Percentiles rank a stretch among this genome's conserved stretches.
Evolutionary conservation across 1,139 yeast genomes (phyloP).

Genomic region (Arxiozyma slooffiae): DNA sequence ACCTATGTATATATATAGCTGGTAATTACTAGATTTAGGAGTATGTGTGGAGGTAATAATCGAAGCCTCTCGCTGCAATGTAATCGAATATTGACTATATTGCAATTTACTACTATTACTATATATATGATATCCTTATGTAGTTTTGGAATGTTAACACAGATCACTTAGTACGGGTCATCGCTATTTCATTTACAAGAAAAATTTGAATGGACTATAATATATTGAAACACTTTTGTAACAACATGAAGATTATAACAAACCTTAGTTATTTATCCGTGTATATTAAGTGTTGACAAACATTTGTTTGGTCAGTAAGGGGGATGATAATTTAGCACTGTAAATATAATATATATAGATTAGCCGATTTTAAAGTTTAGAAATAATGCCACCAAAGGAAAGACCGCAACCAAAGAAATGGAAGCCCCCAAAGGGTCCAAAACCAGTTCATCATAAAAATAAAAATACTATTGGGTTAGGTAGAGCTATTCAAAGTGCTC

Average conservation of each 20-base stretch:
- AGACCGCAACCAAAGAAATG: slow-evolving; percentile 38
- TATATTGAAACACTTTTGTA: no score
- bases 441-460: slow-evolving; percentile 74
- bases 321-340: background rate
- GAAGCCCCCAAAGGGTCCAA: slow-evolving; percentile 83
- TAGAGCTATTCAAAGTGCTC: slow-evolving; percentile 67
- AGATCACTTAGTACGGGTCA: slow-evolving; percentile 4
- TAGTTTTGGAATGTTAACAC: no score
- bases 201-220: slow-evolving; percentile 2
- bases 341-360: background rate
- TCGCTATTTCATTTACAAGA: slow-evolving; percentile 1
- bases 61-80: no score
- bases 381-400: slow-evolving; percentile 36
- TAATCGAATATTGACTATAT: no score
- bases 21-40: no score
- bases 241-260: no score
- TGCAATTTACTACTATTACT: background rate
- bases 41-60: no score
- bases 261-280: background rate
- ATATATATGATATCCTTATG: no score
- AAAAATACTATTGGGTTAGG: slow-evolving; percentile 82
- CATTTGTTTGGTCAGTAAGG: background rate
- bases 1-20: no score
- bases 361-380: background rate
- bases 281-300: no score